Base-by-base conservation (phyloP, 2,329 filamentous ascomycete species). In the Parastagonospora avenae region DNA sequence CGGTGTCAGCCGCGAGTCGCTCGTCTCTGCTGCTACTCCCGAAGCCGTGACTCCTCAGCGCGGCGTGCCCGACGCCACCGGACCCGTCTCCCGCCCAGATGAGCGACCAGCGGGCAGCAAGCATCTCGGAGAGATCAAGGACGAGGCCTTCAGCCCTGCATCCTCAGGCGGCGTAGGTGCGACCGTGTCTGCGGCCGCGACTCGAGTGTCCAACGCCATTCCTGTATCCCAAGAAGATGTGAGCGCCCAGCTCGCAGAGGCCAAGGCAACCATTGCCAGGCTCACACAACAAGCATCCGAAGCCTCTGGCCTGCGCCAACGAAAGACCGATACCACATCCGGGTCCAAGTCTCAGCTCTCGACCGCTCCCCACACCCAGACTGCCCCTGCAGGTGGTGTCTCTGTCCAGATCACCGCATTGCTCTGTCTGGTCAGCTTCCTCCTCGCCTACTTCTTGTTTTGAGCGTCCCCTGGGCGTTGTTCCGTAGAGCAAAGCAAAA, bases 371-470 rank as follows among this genome's bases (percentile, higher is more conserved):
- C 70, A 81, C 77, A 62, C 76, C 38, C 73, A 76, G 47, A 74
- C 83, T 74, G 72, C 86, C 76, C 60, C 77, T 36, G 74, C 78
- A 15, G 86, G 92, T 63, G 93, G 94, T 16, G 93, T 99, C 3
- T 87, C 94, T 0, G 85, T 99, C 42, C 88, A 93, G 73, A 84
- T 93, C 56, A 90, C 90, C 38, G 93, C 94, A 16, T 80, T 85
- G 16, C 79, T 99, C 37, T 97, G 92, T 72, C 80, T 99, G 66
- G 66, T 96, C 58, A 92, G 91, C 80, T 99, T 99, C 79, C 77
- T 99, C 70, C 83, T 97, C 64, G 94, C 92, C 48, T 99, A 97
- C 77, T 85, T 97, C 75, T 92, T 99, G 80, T 99, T 99, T 77
- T 99, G 86, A 81, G 55, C 51, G 50, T 44, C 58, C 57, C 54